Percentiles rank a stretch among this genome's conserved stretches.
Evolutionary conservation across 2,329 filamentous ascomycete species (phyloP).

Genomic region (Calonectria multiphialidica): DNA sequence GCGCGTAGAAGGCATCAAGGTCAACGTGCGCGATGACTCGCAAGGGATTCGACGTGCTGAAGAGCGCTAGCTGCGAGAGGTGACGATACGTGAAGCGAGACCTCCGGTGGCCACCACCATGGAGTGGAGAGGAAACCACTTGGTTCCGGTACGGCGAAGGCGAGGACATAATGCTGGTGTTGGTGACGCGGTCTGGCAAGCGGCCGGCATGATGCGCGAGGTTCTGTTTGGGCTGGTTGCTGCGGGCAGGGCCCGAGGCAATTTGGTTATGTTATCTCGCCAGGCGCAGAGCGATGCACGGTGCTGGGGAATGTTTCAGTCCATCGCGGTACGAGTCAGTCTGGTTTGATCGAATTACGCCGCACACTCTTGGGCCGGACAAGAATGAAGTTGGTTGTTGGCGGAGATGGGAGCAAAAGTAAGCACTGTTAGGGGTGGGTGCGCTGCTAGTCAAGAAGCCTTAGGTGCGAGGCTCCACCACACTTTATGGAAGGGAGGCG

Average conservation of each 20-base stretch:
- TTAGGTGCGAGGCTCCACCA: neutral
- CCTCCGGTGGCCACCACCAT: constrained; percentile 45
- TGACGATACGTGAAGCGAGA: constrained; percentile 91
- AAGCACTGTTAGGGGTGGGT: neutral
- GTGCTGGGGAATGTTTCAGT: neutral
- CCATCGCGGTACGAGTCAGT: neutral
- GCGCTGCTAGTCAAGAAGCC: neutral
- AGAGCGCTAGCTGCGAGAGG: constrained; percentile 79
- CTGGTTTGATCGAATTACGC: neutral
- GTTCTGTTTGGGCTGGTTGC: neutral
- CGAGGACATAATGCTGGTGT: constrained; percentile 36
- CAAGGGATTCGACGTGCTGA: constrained; percentile 79
- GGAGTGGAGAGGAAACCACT: constrained; percentile 44
- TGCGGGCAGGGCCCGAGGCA: neutral
- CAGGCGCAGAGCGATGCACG: neutral
- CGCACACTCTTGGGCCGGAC: neutral
- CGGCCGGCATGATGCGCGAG: constrained; percentile 2
- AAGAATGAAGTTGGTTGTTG: neutral
- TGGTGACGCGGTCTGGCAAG: constrained; percentile 1
- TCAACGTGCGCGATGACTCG: constrained; percentile 93
- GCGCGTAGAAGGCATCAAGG: constrained; percentile 96
- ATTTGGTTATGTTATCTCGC: neutral
- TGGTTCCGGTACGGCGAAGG: constrained; percentile 29
- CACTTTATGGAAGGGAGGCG: neutral
- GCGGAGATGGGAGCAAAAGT: neutral